These are phyloP conservation scores for Hemerocallis citrina DNA, from an alignment of 106 monocot species.

Conservation along the genomic window DNA sequence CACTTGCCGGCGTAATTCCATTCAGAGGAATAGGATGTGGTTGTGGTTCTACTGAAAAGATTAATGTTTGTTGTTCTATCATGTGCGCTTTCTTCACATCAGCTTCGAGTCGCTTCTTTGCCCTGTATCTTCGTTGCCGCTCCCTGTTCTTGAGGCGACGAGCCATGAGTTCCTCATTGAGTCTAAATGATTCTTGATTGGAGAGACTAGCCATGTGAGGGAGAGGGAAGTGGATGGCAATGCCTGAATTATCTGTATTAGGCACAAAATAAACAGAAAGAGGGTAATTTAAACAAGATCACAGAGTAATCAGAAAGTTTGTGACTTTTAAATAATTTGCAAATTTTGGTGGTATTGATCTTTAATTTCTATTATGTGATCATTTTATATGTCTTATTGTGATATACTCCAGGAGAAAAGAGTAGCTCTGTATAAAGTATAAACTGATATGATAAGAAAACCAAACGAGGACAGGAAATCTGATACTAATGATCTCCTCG, in stretches of 20 bases:
- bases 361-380: no score
- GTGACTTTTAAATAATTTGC: no score
- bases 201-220: not conserved
- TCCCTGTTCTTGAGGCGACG: slow-evolving; percentile 45
- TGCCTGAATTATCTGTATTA: not conserved
- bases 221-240: not conserved
- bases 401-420: no score
- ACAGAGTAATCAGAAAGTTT: no score
- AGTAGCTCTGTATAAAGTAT: no score
- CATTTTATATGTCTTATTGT: no score
- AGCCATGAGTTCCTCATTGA: slow-evolving; percentile 12
- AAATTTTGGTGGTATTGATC: no score
- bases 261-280: not conserved
- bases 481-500: no score
- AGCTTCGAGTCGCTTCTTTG: slow-evolving; percentile 35
- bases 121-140: slow-evolving; percentile 40
- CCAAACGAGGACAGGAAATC: no score
- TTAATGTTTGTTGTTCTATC: not conserved
- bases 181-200: not conserved
- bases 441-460: no score
- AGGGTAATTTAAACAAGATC: no score
- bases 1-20: not conserved
- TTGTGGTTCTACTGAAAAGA: not conserved
- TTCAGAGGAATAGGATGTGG: not conserved
- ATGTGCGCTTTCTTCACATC: slow-evolving; percentile 16